Percentiles rank a stretch among this genome's conserved stretches.
Evolutionary conservation across 2,329 filamentous ascomycete species (phyloP).

Genomic region (Hypomyces rosellus): DNA sequence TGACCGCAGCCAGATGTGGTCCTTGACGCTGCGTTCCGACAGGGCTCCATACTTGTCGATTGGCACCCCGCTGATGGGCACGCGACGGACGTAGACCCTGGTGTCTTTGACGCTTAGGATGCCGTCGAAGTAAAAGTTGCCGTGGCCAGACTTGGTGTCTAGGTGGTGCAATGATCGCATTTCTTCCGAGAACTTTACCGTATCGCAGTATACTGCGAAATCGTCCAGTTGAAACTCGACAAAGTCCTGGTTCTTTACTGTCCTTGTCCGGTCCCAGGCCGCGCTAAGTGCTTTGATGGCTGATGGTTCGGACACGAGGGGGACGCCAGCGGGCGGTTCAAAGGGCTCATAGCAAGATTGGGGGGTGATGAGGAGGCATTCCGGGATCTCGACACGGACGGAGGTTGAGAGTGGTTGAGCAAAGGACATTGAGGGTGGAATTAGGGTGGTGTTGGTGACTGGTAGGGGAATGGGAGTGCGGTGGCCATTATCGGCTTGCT

Average conservation of each 20-base stretch:
- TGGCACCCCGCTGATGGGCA: conserved; percentile 53
- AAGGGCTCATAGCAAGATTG: conserved; percentile 28
- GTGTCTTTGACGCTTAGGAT: conserved; percentile 40
- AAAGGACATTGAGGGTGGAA: neutral
- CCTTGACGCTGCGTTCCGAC: conserved; percentile 38
- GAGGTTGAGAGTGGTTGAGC: neutral
- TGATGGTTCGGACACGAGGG: conserved; percentile 17
- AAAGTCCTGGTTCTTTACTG: conserved; percentile 23
- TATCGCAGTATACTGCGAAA: conserved; percentile 51
- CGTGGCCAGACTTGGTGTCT: conserved; percentile 27
- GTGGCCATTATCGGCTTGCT: too few species aligned
- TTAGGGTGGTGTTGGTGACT: too few species aligned
- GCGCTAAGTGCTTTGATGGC: conserved; percentile 10
- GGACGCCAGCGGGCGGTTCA: conserved; percentile 17
- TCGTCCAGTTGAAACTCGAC: conserved; percentile 48
- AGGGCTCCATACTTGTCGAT: conserved; percentile 59
- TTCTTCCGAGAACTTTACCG: conserved; percentile 34
- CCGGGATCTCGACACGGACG: conserved; percentile 21
- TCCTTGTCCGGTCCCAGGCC: conserved; percentile 8
- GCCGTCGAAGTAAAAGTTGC: conserved; percentile 53
- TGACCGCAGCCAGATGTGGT: conserved; percentile 61
- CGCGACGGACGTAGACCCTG: conserved; percentile 45
- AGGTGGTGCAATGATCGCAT: conserved; percentile 51
- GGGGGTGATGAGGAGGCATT: conserved; percentile 21
- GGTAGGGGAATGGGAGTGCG: too few species aligned